phyloP scores from a whole-genome alignment of 2,329 filamentous ascomycete genomes.

The Akanthomyces dipterigenus region DNA sequence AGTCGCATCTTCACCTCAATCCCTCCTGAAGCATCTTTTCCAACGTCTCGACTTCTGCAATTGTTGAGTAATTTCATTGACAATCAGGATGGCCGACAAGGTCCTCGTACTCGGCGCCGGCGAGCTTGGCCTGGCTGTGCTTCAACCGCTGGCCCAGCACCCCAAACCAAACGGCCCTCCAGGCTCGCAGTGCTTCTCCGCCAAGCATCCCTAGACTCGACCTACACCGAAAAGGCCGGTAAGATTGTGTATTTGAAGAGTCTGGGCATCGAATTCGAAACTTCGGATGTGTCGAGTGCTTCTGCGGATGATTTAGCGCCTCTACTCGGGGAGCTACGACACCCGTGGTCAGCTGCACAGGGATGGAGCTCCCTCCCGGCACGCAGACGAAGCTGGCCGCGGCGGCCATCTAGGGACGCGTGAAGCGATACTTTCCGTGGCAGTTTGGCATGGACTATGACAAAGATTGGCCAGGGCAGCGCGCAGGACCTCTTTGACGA shows the following conservation, averaged over 20 bases:
- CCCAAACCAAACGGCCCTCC: slow-evolving; percentile 30
- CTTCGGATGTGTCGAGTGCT: slow-evolving; percentile 37
- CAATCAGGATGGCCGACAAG: slow-evolving; percentile 9
- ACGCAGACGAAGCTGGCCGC: slow-evolving; percentile 51
- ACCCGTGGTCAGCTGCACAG: slow-evolving; percentile 54
- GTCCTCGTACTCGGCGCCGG: slow-evolving; percentile 60
- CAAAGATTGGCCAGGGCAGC: slow-evolving; percentile 47
- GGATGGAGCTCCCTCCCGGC: slow-evolving; percentile 49
- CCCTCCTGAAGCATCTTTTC: background rate
- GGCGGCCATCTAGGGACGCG: slow-evolving; percentile 45
- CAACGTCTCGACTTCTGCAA: background rate
- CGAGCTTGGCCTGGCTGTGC: slow-evolving; percentile 54
- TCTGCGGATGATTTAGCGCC: slow-evolving; percentile 30
- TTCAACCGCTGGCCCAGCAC: slow-evolving; percentile 43
- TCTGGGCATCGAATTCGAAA: slow-evolving; percentile 34
- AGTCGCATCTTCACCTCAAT: background rate
- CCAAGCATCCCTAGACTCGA: slow-evolving; percentile 35
- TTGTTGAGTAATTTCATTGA: background rate
- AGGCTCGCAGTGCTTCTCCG: slow-evolving; percentile 50
- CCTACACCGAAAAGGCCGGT: slow-evolving; percentile 26
- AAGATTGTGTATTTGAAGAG: slow-evolving; percentile 27
- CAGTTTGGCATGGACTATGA: slow-evolving; percentile 72
- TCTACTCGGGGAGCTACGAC: slow-evolving; percentile 40
- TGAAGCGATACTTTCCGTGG: slow-evolving; percentile 58
- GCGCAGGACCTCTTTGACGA: slow-evolving; percentile 62